These are phyloP conservation scores for Sclerotinia minor DNA, from an alignment of 2,329 filamentous ascomycete genomes.

Conservation along the genomic window DNA sequence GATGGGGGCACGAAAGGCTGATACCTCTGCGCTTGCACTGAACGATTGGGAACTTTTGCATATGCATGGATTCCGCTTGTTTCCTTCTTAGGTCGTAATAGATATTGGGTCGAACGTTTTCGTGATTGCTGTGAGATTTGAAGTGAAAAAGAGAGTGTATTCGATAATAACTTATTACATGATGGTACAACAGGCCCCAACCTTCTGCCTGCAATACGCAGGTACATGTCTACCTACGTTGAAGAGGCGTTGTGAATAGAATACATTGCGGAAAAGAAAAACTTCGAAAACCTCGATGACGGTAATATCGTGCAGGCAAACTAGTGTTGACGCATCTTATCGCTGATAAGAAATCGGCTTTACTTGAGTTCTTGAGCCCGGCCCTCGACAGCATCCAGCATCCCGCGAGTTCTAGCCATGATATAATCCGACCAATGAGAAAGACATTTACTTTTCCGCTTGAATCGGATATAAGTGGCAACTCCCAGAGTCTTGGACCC, in stretches of 20 bases:
- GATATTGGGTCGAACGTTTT: slow-evolving; percentile 19
- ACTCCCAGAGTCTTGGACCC: too few species aligned
- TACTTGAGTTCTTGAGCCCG: background rate
- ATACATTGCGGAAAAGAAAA: slow-evolving; percentile 19
- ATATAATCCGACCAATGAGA: background rate
- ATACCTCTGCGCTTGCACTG: slow-evolving; percentile 48
- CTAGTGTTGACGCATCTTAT: slow-evolving; percentile 14
- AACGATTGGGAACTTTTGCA: slow-evolving; percentile 28
- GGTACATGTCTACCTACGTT: slow-evolving; percentile 38
- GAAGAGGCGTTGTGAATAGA: slow-evolving; percentile 8
- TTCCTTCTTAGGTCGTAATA: slow-evolving; percentile 25
- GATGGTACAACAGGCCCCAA: slow-evolving; percentile 26
- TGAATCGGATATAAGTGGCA: too few species aligned
- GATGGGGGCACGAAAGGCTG: slow-evolving; percentile 73
- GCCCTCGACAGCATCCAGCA: too few species aligned
- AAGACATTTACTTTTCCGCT: background rate
- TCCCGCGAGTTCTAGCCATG: background rate
- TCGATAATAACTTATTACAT: slow-evolving; percentile 20
- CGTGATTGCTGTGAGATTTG: slow-evolving; percentile 18
- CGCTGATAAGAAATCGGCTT: slow-evolving; percentile 4
- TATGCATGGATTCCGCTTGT: slow-evolving; percentile 21
- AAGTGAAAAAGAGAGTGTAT: slow-evolving; percentile 16
- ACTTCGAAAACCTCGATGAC: slow-evolving; percentile 15
- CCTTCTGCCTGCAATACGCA: slow-evolving; percentile 35
- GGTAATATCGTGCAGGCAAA: slow-evolving; percentile 16